phyloP scores from a whole-genome alignment of 305 asterid genomes.

The Fraxinus ornus region DNA sequence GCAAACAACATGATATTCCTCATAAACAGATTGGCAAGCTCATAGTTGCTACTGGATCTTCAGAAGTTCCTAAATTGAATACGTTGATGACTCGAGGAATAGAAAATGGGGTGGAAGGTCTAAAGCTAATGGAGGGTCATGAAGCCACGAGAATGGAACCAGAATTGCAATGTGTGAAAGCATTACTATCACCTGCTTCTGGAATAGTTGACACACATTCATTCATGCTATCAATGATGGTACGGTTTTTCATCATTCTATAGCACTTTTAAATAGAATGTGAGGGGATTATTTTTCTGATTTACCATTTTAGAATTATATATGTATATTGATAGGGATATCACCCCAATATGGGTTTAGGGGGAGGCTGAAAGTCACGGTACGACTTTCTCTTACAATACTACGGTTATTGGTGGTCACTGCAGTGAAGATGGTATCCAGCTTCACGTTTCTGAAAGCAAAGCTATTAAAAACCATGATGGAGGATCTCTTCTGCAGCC shows the following conservation, averaged over 20 bases:
- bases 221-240: slow-evolving; percentile 72
- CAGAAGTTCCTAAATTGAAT: slow-evolving; percentile 62
- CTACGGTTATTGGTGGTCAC: slow-evolving; percentile 68
- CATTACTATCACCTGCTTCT: slow-evolving; percentile 66
- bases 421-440: slow-evolving; percentile 38
- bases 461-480: slow-evolving; percentile 41
- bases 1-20: slow-evolving; percentile 61
- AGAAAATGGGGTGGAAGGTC: slow-evolving; percentile 68
- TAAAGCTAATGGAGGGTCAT: slow-evolving; percentile 55
- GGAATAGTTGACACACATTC: slow-evolving; percentile 78
- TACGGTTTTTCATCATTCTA: slow-evolving; percentile 26
- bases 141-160: slow-evolving; percentile 71
- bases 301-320: slow-evolving; percentile 38
- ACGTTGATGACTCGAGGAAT: slow-evolving; percentile 52
- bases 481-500: slow-evolving; percentile 43
- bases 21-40: slow-evolving; percentile 80
- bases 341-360: slow-evolving; percentile 51
- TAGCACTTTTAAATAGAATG: background rate
- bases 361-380: slow-evolving; percentile 91
- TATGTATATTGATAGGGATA: slow-evolving; percentile 47
- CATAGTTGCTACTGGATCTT: slow-evolving; percentile 71
- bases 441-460: slow-evolving; percentile 59
- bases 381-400: slow-evolving; percentile 53
- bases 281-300: background rate
- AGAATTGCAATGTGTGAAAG: slow-evolving; percentile 61